Evolutionary conservation across 768 basidiomycete genomes (phyloP), one percentile per base, ranked within the genome.

Genomic region (Ramaria rubella): DNA sequence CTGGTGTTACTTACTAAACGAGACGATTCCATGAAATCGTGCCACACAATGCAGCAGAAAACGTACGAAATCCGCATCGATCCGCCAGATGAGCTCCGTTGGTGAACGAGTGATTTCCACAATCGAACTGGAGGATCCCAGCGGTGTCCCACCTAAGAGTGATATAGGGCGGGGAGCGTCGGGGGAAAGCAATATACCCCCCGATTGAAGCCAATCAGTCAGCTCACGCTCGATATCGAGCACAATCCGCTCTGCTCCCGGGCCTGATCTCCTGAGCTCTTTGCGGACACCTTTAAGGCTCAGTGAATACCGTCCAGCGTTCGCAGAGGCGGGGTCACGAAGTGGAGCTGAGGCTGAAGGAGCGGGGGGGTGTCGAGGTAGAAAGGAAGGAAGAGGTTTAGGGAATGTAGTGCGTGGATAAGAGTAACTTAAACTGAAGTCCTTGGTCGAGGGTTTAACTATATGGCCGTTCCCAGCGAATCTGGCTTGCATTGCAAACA

Each of bases 31-130:
- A 67, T 90, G 81, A 69, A 85, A 91, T 34, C 89, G 75, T 40
- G 88, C 87, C 58, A 86, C 84, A 61, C 89, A 91, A 61, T 93
- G 90, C 5, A 91, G 82, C 45, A 91, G 80, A 63, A 88, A 91
- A 30, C 90, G 77, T 27, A 85, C 82, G 71, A 90, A 91, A 63
- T 89, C 86, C 56, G 85, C 78, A 5, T 73, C 63, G 58, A 86
- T 81, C n/a, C 73, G 76, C 90, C 90, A 92, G 4, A 90, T 75
- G 19, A 91, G 75, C 65, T 83, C 79, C 11, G 80, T 69, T 1
- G 86, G 81, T 6, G 83, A 83, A 23, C 87, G 73, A 4, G 76
- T 77, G 12, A 91, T 73, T 63, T 92, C 88, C n/a, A 72, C 69
- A 24, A 91, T 77, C 9, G 75, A 72, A 5, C 76, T 76, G 40